These are phyloP conservation scores for Scortechinia acanthostroma DNA, from an alignment of 2,329 filamentous ascomycete genomes.

Conservation along the genomic window DNA sequence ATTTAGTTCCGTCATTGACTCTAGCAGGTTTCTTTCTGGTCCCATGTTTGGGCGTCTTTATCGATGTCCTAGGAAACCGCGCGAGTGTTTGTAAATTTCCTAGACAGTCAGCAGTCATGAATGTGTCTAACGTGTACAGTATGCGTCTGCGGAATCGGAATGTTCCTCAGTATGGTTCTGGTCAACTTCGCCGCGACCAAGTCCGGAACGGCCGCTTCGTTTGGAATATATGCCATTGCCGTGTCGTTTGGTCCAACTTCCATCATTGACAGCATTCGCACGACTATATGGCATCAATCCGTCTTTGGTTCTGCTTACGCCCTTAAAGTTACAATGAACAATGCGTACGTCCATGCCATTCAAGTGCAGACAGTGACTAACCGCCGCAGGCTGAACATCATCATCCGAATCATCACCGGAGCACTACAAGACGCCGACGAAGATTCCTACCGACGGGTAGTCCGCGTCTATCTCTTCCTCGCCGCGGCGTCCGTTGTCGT, in stretches of 20 bases:
- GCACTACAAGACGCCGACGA: conserved; percentile 49
- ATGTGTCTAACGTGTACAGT: conserved; percentile 10
- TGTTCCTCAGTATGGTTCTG: conserved; percentile 43
- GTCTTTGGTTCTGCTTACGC: conserved; percentile 54
- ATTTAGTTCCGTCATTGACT: neutral
- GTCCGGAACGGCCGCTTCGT: conserved; percentile 45
- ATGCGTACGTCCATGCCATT: conserved; percentile 23
- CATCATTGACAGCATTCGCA: conserved; percentile 54
- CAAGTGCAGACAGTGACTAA: neutral
- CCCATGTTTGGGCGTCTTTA: conserved; percentile 42
- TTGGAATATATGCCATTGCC: conserved; percentile 51
- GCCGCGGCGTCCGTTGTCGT: conserved; percentile 38
- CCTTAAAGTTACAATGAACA: conserved; percentile 55
- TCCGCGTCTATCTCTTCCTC: conserved; percentile 45
- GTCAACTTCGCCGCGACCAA: conserved; percentile 39
- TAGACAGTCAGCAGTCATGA: neutral
- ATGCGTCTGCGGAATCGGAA: conserved; percentile 34
- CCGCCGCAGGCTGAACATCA: conserved; percentile 43
- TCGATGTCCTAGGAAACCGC: conserved; percentile 46
- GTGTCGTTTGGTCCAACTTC: conserved; percentile 44
- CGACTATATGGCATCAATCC: conserved; percentile 48
- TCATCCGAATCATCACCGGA: conserved; percentile 46
- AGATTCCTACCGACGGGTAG: conserved; percentile 44
- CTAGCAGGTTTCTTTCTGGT: conserved; percentile 46
- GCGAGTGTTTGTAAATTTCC: conserved; percentile 27